Conservation (phyloP, 2,329 filamentous ascomycete species). For the Aspergillus pseudoterreus region DNA sequence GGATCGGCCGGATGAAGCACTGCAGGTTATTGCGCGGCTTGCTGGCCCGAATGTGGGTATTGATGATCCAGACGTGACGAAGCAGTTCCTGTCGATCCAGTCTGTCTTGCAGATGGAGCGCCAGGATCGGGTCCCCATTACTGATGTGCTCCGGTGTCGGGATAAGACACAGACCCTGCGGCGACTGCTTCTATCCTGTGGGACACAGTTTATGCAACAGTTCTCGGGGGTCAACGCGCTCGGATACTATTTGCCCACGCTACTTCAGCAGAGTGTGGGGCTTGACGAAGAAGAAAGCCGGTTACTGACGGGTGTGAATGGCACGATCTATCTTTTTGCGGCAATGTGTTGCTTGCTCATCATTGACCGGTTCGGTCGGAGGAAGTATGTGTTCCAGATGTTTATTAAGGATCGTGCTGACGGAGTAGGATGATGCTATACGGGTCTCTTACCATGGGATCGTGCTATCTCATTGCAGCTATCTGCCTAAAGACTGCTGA, state of each 20-base stretch:
- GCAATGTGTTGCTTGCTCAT: conserved; percentile 12
- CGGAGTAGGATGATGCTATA: not conserved
- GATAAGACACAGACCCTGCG: conserved; percentile 43
- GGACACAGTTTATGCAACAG: conserved; percentile 48
- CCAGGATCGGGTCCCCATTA: conserved; percentile 25
- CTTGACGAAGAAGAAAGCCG: conserved; percentile 6
- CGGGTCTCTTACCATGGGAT: not conserved
- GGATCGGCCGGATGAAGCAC: conserved; percentile 11
- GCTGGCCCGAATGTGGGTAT: conserved; percentile 12
- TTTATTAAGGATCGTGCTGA: not conserved
- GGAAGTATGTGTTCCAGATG: not conserved
- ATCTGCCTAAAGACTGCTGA: not conserved
- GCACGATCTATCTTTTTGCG: conserved; percentile 11
- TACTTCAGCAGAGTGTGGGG: conserved; percentile 12
- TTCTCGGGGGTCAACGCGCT: conserved; percentile 26
- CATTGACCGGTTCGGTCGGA: conserved; percentile 15
- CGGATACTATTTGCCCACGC: conserved; percentile 10
- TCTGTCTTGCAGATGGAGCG: conserved; percentile 36
- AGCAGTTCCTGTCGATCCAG: conserved; percentile 15
- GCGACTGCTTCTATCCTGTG: conserved; percentile 41
- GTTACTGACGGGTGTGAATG: conserved; percentile 14
- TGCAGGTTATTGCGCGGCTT: conserved; percentile 5
- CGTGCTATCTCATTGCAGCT: not conserved
- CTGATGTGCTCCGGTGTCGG: conserved; percentile 26
- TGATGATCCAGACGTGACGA: conserved; percentile 19